phyloP scores from a whole-genome alignment of 2,329 filamentous ascomycete species.

The Cryphonectria naterciae region DNA sequence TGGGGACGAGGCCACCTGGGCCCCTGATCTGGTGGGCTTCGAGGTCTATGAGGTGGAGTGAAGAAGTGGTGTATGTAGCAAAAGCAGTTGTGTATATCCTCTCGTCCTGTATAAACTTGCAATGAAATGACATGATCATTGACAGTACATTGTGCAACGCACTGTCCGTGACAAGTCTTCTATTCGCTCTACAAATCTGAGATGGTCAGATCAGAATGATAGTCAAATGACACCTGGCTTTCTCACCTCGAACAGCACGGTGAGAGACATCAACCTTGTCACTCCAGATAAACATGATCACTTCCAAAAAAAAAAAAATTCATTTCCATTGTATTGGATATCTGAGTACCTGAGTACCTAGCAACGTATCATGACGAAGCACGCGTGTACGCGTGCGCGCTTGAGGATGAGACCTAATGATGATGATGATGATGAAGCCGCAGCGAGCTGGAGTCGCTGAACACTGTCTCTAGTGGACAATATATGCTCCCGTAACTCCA shows the following conservation, averaged over 20 bases:
- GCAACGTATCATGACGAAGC: not conserved
- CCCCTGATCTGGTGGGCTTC: slow-evolving; percentile 50
- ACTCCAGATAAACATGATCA: not conserved
- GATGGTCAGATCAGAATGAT: too few relatives aligned
- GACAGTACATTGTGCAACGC: too few relatives aligned
- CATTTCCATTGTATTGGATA: not conserved
- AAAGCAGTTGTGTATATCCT: not conserved
- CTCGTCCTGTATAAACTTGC: not conserved
- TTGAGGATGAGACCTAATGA: not conserved
- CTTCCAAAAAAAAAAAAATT: not conserved
- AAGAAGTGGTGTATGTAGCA: not conserved
- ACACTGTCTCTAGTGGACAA: not conserved
- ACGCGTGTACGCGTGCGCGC: not conserved
- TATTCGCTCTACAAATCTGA: too few relatives aligned
- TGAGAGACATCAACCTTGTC: not conserved
- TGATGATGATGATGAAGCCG: slow-evolving; percentile 1
- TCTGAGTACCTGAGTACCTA: not conserved
- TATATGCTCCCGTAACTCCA: slow-evolving; percentile 7
- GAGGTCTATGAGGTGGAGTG: slow-evolving; percentile 38
- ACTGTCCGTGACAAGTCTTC: too few relatives aligned
- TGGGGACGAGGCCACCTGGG: slow-evolving; percentile 33
- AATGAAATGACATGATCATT: not conserved
- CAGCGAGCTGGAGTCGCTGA: not conserved
- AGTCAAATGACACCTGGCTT: too few relatives aligned
- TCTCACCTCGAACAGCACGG: too few relatives aligned